Base-by-base conservation (phyloP, 1,284 basidiomycete genomes). In the Austropuccinia psidii region DNA sequence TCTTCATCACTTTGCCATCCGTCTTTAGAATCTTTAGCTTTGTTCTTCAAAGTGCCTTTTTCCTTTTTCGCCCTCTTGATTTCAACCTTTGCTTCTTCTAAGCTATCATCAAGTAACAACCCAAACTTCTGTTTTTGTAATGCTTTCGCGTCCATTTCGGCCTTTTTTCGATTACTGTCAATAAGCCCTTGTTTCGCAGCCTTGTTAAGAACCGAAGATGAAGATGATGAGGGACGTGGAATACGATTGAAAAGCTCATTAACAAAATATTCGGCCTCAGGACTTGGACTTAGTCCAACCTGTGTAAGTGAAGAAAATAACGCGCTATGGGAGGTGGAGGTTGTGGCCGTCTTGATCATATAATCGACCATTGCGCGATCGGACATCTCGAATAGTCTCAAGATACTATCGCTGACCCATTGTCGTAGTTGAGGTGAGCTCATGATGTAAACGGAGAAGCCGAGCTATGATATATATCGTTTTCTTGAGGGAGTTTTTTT, bases 21-120 rank as follows among this genome's bases (percentile, higher is more conserved):
- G 19, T 37, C 57, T 37, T 74, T 70, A 87, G 21, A 6, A 41
- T 55, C 37, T 15, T 41, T 47, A 19, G 57, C 29, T 33, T 72
- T 72, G 0, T 85, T 85, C 74, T 87, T 85, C 78, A 84, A 86
- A 67, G 86, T 84, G 19, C 86, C 81, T 47, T 82, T 82, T 57
- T 86, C 85, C 39, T 61, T 73, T 24, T 61, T 64, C 29, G 45
- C 45, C 35, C 54, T 64, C 47, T 54, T 73, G 5, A 62, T 64
- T 17, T 73, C 58, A 21, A 73, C 60, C 33, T 37, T 64, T 11
- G 60, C 24, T n/a, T 73, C 69, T 33, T 61, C 68, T 5, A 37
- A 45, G 5, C 29, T 37, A 35, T 72, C 68, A 47, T 62, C 68
- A 24, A 72, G 24, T 15, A 72, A 29, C n/a, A 72, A 58, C 8